These are phyloP conservation scores for Chalciporus piperatus DNA, from an alignment of 768 basidiomycete species.

Conservation along the genomic window DNA sequence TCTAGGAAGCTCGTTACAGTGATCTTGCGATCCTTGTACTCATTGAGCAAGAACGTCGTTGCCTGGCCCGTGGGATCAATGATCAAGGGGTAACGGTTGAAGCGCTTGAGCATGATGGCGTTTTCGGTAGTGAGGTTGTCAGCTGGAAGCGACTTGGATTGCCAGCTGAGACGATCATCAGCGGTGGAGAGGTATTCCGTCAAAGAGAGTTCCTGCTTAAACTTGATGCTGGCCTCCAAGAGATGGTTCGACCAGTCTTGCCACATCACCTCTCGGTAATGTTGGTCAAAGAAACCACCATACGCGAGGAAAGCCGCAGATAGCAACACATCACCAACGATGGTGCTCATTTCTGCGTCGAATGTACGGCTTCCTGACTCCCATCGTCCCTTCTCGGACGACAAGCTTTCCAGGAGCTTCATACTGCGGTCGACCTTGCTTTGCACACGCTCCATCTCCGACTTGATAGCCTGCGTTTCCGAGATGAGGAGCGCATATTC, in stretches of 20 bases:
- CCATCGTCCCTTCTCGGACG: slow-evolving; percentile 93
- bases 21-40: slow-evolving; percentile 95
- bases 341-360: slow-evolving; percentile 97
- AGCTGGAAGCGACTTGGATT: slow-evolving; percentile 91
- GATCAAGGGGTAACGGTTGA: slow-evolving; percentile 95
- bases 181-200: slow-evolving; percentile 96
- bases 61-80: slow-evolving; percentile 99
- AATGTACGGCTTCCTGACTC: slow-evolving; percentile 93
- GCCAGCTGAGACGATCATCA: slow-evolving; percentile 94
- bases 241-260: slow-evolving; percentile 92
- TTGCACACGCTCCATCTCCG: slow-evolving; percentile 97
- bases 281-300: slow-evolving; percentile 97
- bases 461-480: slow-evolving; percentile 95
- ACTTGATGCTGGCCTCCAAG: slow-evolving; percentile 84
- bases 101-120: slow-evolving; percentile 99
- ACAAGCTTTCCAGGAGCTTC: slow-evolving; percentile 90
- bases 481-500: slow-evolving; percentile 97
- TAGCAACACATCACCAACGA: slow-evolving; percentile 93
- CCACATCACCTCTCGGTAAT: slow-evolving; percentile 97
- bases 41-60: slow-evolving; percentile 88
- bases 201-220: slow-evolving; percentile 88
- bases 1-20: slow-evolving; percentile 98
- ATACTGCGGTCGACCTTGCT: slow-evolving; percentile 96
- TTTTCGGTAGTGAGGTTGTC: slow-evolving; percentile 97
- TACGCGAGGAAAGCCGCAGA: slow-evolving; percentile 97